Evolutionary conservation across 768 basidiomycete genomes (phyloP), one percentile per base, ranked within the genome.

Genomic region (Pleurotus salmoneostramineus): DNA sequence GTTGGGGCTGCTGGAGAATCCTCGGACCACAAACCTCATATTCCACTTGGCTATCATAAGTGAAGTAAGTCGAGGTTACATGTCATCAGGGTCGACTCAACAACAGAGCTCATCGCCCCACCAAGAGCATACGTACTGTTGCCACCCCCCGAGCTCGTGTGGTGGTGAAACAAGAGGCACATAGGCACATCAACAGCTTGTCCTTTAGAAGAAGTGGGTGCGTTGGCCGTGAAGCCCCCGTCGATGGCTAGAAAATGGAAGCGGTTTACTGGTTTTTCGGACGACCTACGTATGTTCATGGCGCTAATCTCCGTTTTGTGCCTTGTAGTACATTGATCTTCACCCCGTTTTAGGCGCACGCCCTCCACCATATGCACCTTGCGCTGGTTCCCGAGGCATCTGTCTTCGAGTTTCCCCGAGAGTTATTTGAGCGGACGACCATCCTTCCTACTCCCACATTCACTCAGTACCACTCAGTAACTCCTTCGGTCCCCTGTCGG

Each of bases 351-450:
- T 37, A 43, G 52, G 37, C 40, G 37, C 52, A 55, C 52, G 27
- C 14, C 40, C 40, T 31, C 52, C 32, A 31, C 52, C 52, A 55
- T 55, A 55, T 55, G 52, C 52, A 55, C 52, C 52, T 55, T 45
- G 40, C 52, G 52, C 52, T 55, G 40, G 52, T 55, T 55, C 52
- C 52, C 52, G 52, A 40, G 52, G 31, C 17, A 43, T 31, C 36
- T 32, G 52, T 43, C 52, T 55, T 55, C 52, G 36, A 55, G 40
- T 55, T 55, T 55, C 52, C 35, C 52, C 52, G 52, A 55, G 52
- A 27, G 52, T 37, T 55, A 55, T 55, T 55, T 55, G 52, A 14
- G 52, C 48, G 48, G 17, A 33, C 52, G 32, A 33, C 52, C 52
- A 17, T 42, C 52, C 52, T 55, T 40, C 40, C 52, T 27, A 37